Evolutionary conservation across 768 basidiomycete genomes (phyloP), one percentile per base, ranked within the genome.

Genomic region (Pulveroboletus sp.): DNA sequence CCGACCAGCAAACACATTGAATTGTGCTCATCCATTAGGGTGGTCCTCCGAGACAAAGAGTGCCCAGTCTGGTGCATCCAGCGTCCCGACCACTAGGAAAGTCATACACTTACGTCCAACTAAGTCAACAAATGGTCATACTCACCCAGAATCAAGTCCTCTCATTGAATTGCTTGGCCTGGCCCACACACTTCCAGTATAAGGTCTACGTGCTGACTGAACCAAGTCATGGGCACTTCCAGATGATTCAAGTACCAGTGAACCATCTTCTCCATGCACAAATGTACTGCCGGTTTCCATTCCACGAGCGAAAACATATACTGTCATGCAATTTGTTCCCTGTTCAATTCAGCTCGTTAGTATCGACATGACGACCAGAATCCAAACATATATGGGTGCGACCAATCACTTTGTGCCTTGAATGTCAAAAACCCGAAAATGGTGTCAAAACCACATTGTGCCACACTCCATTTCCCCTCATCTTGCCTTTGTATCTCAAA

Each of bases 21-120:
- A 90, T 61, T 84, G 80, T 6, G 74, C 79, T 75, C 85, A 58
- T 4, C 81, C 76, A 55, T 83, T 77, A 2, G 75, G 78, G 65
- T 88, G 85, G 50, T 73, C 72, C 50, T 89, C 84, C 57, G 85
- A 85, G 31, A 90, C 87, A 54, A 89, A 83, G 22, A 88, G 67
- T 1, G 81, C 89, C 65, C 87, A 86, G 48, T 86, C 83, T 0
- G 80, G 76, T 7, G 89, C 77, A 40, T 80, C 78, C 4, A 93
- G 72, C 0, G 84, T 76, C 5, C 89, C 89, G 27, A 90, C 79
- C 20, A 89, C 79, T 79, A 40, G 10, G 29, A 53, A 47, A 27
- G 39, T 32, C n/a, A 19, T 6, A 14, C 22, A 23, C 32, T 9
- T 48, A 4, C 31, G 32, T 29, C 19, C 12, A 45, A 44, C n/a